Evolutionary conservation across 108 stramenopile species (phyloP).

Genomic region (Fistulifera pelliculosa): DNA sequence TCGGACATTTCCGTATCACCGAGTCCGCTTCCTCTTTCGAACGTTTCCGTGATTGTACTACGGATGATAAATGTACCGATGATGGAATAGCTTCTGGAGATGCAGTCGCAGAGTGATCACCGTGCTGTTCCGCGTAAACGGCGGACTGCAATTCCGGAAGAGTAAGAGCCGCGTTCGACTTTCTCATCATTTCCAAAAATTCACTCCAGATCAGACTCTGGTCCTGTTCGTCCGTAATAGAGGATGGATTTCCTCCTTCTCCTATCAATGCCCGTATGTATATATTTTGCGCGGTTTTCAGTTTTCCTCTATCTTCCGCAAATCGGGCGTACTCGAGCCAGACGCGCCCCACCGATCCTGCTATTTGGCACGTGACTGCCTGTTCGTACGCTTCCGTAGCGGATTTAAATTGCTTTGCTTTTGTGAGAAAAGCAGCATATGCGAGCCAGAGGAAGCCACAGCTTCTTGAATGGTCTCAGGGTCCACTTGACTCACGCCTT

Average conservation of each 20-base stretch:
- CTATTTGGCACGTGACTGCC: slow-evolving; percentile 63
- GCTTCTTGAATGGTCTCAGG: slow-evolving; percentile 34
- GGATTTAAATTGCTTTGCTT: slow-evolving; percentile 66
- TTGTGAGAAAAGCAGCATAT: slow-evolving; percentile 57
- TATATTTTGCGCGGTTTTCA: slow-evolving; percentile 61
- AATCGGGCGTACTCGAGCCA: slow-evolving; percentile 77
- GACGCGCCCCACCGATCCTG: slow-evolving; percentile 44
- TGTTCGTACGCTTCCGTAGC: slow-evolving; percentile 80
- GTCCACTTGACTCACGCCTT: slow-evolving; percentile 22
- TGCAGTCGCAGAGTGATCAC: not conserved
- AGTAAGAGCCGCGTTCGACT: slow-evolving; percentile 53
- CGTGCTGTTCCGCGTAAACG: slow-evolving; percentile 46
- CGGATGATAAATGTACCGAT: slow-evolving; percentile 4
- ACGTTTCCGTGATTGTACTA: slow-evolving; percentile 23
- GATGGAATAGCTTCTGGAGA: not conserved
- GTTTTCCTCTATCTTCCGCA: slow-evolving; percentile 58
- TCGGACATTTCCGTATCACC: not conserved
- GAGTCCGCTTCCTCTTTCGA: slow-evolving; percentile 6
- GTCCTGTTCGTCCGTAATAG: slow-evolving; percentile 55
- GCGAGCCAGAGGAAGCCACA: slow-evolving; percentile 67
- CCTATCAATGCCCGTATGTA: slow-evolving; percentile 69
- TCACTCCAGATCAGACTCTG: slow-evolving; percentile 60
- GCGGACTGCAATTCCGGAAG: slow-evolving; percentile 51
- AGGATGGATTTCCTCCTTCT: slow-evolving; percentile 10
- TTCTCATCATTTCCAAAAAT: slow-evolving; percentile 71